Conservation (phyloP, 345 rosid species). For the Populus deltoides region DNA sequence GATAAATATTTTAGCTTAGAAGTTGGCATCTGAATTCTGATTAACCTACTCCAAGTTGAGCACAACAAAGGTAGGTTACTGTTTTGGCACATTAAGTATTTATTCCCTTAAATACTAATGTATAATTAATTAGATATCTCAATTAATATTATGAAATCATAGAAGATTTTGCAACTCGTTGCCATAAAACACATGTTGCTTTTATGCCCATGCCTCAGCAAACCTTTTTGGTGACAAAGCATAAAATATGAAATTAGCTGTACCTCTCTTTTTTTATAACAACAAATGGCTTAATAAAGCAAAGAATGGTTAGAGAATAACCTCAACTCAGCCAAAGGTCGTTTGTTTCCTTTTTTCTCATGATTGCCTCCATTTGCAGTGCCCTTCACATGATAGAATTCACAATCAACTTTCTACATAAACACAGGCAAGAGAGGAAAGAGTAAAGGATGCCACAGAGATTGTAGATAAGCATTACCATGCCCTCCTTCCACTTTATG, state of each 20-base stretch:
- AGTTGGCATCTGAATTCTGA: neutral
- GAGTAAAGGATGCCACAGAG: neutral
- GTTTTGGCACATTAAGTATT: neutral
- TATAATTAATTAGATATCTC: too few species aligned
- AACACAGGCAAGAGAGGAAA: neutral
- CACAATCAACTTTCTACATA: neutral
- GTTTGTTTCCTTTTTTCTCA: constrained; percentile 16
- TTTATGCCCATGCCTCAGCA: neutral
- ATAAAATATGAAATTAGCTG: neutral
- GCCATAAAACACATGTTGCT: neutral
- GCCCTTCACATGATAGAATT: constrained; percentile 14
- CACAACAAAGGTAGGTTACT: neutral
- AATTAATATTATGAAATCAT: neutral
- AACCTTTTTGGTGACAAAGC: neutral
- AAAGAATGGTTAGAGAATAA: neutral
- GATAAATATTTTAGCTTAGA: neutral
- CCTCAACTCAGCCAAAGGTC: constrained; percentile 17
- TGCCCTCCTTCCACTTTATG: constrained; percentile 30
- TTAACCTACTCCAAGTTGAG: neutral
- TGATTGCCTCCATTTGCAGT: constrained; percentile 17
- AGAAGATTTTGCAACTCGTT: neutral
- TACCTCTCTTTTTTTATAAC: neutral
- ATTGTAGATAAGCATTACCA: constrained; percentile 6
- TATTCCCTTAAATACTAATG: neutral
- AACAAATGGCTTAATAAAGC: neutral